Percentiles rank a stretch among this genome's conserved stretches.
phyloP scores from a whole-genome alignment of 805 yeast genomes.

The Scheffersomyces lignosus region DNA sequence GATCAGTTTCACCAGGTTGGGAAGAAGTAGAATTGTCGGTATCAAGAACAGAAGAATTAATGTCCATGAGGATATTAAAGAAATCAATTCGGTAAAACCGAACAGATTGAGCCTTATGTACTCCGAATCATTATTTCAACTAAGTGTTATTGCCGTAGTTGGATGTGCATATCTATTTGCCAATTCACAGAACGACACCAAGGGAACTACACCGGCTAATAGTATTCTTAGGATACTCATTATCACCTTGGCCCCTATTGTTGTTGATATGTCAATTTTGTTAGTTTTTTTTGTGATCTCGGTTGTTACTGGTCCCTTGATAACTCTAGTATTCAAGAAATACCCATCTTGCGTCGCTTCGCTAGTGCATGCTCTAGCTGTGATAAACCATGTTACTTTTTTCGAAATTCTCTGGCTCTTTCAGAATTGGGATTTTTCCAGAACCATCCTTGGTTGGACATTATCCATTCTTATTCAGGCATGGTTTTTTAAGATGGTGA shows the following conservation, averaged over 20 bases:
- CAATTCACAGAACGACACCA: slow-evolving; percentile 51
- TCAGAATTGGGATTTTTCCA: slow-evolving; percentile 65
- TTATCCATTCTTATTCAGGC: slow-evolving; percentile 57
- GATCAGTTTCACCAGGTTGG: slow-evolving; percentile 50
- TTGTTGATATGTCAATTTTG: slow-evolving; percentile 41
- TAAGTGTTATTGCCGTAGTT: slow-evolving; percentile 33
- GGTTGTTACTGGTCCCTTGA: slow-evolving; percentile 48
- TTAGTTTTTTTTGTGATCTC: slow-evolving; percentile 46
- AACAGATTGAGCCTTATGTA: slow-evolving; percentile 44
- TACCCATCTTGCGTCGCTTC: slow-evolving; percentile 58
- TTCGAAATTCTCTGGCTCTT: slow-evolving; percentile 67
- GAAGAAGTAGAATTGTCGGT: slow-evolving; percentile 58
- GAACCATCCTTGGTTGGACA: slow-evolving; percentile 62
- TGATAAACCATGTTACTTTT: slow-evolving; percentile 51
- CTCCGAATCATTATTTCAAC: slow-evolving; percentile 41
- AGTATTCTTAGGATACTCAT: slow-evolving; percentile 45
- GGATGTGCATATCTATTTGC: slow-evolving; percentile 51
- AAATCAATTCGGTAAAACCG: slow-evolving; percentile 49
- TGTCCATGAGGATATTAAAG: slow-evolving; percentile 37
- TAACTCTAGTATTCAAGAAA: slow-evolving; percentile 40
- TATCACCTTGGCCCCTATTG: slow-evolving; percentile 49
- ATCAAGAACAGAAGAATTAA: slow-evolving; percentile 45
- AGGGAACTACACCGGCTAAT: slow-evolving; percentile 32
- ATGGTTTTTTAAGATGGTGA: slow-evolving; percentile 52
- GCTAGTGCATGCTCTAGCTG: slow-evolving; percentile 53